Percentiles rank a stretch among this genome's conserved stretches.
These are phyloP conservation scores for Coemansia sp. DNA, from an alignment of 192 early-diverging fungal genomes.

Conservation along the genomic window DNA sequence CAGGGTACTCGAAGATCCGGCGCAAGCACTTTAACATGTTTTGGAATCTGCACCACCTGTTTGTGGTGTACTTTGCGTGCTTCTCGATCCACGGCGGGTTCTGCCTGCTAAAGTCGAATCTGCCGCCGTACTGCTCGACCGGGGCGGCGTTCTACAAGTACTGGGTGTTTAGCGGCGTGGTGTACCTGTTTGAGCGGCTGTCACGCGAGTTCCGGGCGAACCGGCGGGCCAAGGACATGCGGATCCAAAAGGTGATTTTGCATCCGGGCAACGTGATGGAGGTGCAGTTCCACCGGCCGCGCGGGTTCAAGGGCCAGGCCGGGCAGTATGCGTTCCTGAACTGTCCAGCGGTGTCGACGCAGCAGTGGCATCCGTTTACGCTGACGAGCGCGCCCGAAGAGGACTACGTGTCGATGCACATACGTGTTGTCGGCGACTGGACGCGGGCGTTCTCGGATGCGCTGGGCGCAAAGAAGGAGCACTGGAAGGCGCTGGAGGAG, in stretches of 20 bases:
- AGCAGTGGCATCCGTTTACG: conserved; percentile 83
- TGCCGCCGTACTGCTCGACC: conserved; percentile 61
- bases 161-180: conserved; percentile 61
- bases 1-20: conserved; percentile 57
- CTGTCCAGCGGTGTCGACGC: conserved; percentile 67
- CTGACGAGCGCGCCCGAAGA: conserved; percentile 79
- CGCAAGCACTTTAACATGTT: conserved; percentile 62
- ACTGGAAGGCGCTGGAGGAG: conserved; percentile 51
- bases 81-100: conserved; percentile 78
- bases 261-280: conserved; percentile 80
- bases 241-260: conserved; percentile 76
- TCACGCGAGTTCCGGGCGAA: conserved; percentile 68
- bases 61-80: conserved; percentile 78
- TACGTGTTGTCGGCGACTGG: conserved; percentile 74
- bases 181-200: conserved; percentile 70
- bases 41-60: conserved; percentile 85
- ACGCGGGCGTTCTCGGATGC: conserved; percentile 65
- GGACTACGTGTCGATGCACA: conserved; percentile 69
- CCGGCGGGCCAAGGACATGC: conserved; percentile 51
- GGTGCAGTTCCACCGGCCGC: conserved; percentile 69
- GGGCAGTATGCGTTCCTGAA: conserved; percentile 79
- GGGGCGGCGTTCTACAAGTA: conserved; percentile 81
- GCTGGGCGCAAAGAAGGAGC: conserved; percentile 62
- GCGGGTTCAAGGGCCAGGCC: conserved; percentile 55
- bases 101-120: conserved; percentile 72